Evolutionary conservation across 164 flowering plant genomes (phyloP), one percentile per base, ranked within the genome.

Genomic region (Magnolia officinalis): DNA sequence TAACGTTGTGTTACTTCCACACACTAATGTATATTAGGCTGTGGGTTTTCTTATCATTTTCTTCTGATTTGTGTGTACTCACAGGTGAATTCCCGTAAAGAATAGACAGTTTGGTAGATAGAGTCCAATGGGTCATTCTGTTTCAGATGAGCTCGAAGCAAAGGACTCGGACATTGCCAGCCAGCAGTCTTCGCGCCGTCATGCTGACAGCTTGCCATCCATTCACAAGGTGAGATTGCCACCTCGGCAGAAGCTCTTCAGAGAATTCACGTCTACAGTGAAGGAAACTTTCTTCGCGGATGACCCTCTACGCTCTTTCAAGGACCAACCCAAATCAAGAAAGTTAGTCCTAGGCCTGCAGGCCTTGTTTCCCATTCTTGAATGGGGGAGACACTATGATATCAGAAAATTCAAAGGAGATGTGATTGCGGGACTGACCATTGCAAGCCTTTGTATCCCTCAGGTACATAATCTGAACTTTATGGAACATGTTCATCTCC

Each of bases 371-470:
- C 95, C 95, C 2, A 90, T 93, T 78, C 79, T 91, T 19, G 84
- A 86, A 21, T 93, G 95, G 97, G 91, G 85, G 1, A 79, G 88
- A 75, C 69, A 71, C 55, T 93, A 93, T 80, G 89, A 81, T 75
- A 77, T 88, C 1, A 49, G 51, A 0, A 89, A 87, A 71, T 84
- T 93, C 29, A 83, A 79, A 84, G 93, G 95, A 20, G 97, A 93
- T 80, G 65, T 93, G 13, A 81, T 93, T 73, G 85, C 97, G 4
- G 97, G 97, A 26, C 86, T 93, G 70, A 91, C 95, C 63, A 91
- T 93, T 84, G 97, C 97, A 18, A 93, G 95, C 80, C 91, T 93
- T 58, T 88, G 92, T 84, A 91, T 93, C 77, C 97, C 97, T 80
- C 97, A 93, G 95, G 94, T 91, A 82, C 52, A 67, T 65, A 58